Conservation (phyloP, 768 basidiomycete genomes). For the Suillus hirtellus region DNA sequence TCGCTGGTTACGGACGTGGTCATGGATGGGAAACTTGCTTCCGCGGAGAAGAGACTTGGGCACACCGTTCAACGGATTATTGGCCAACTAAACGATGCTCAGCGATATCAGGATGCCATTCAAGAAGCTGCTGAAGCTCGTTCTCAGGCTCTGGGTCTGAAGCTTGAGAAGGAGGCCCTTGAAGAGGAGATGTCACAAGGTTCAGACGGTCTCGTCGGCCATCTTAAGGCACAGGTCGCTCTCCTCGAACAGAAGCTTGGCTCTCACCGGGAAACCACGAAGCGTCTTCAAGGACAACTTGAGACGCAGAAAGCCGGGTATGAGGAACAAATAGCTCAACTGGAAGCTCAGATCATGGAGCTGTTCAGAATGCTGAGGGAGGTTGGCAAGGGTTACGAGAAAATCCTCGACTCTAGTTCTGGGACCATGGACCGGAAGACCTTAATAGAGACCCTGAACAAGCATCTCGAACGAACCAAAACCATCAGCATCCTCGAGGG, state of each 20-base stretch:
- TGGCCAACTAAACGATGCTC: conserved; percentile 87
- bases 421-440: conserved; percentile 76
- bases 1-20: conserved; percentile 88
- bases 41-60: conserved; percentile 83
- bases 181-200: conserved; percentile 82
- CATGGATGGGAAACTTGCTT: conserved; percentile 84
- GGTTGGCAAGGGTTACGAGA: conserved; percentile 73
- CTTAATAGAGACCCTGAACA: conserved; percentile 78
- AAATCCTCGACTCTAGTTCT: conserved; percentile 62
- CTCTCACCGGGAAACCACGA: conserved; percentile 76
- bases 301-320: conserved; percentile 76
- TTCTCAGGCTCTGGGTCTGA: conserved; percentile 59
- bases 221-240: conserved; percentile 68
- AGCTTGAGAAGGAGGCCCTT: conserved; percentile 79
- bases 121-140: conserved; percentile 75
- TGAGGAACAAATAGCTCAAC: conserved; percentile 83
- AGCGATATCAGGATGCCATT: conserved; percentile 75
- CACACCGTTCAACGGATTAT: conserved; percentile 88
- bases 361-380: conserved; percentile 93
- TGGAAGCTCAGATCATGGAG: conserved; percentile 91
- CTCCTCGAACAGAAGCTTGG: conserved; percentile 76
- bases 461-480: conserved; percentile 78
- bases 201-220: conserved; percentile 80
- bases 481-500: conserved; percentile 89
- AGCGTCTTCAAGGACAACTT: conserved; percentile 74